These are phyloP conservation scores for Cladosporium velox DNA, from an alignment of 2,329 filamentous ascomycete species.

Conservation along the genomic window DNA sequence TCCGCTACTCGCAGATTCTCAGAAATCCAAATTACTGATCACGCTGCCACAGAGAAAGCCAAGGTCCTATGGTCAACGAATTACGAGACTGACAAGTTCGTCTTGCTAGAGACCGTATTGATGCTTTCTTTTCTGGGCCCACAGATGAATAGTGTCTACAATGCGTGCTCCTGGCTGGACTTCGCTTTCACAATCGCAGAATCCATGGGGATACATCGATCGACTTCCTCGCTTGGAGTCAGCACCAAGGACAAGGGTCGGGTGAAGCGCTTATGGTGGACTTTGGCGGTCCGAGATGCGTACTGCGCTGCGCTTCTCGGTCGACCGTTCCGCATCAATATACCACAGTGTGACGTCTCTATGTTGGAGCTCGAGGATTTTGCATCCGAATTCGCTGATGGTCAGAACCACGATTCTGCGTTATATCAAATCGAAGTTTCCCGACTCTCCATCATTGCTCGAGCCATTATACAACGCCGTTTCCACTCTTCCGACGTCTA, in stretches of 20 bases:
- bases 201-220: slow-evolving; percentile 29
- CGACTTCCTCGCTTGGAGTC: slow-evolving; percentile 21
- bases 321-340: slow-evolving; percentile 29
- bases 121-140: slow-evolving; percentile 29
- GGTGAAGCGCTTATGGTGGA: slow-evolving; percentile 30
- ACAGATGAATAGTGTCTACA: slow-evolving; percentile 28
- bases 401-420: slow-evolving; percentile 4
- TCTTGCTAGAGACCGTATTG: slow-evolving; percentile 26
- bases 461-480: slow-evolving; percentile 22
- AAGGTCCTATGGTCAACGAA: slow-evolving; percentile 27
- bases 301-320: slow-evolving; percentile 26
- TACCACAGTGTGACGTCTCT: slow-evolving; percentile 27
- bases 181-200: slow-evolving; percentile 29
- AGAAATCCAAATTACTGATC: background rate
- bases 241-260: slow-evolving; percentile 24
- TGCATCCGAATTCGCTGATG: slow-evolving; percentile 9
- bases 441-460: slow-evolving; percentile 26
- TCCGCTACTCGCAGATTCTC: background rate
- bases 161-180: slow-evolving; percentile 28
- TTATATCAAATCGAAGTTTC: slow-evolving; percentile 27
- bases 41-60: slow-evolving; percentile 21
- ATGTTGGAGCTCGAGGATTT: slow-evolving; percentile 25
- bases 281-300: slow-evolving; percentile 27
- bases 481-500: slow-evolving; percentile 20
- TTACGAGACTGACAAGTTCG: slow-evolving; percentile 29